phyloP scores from a whole-genome alignment of 192 early-diverging fungal genomes.

The Fimicolochytrium jonesii region DNA sequence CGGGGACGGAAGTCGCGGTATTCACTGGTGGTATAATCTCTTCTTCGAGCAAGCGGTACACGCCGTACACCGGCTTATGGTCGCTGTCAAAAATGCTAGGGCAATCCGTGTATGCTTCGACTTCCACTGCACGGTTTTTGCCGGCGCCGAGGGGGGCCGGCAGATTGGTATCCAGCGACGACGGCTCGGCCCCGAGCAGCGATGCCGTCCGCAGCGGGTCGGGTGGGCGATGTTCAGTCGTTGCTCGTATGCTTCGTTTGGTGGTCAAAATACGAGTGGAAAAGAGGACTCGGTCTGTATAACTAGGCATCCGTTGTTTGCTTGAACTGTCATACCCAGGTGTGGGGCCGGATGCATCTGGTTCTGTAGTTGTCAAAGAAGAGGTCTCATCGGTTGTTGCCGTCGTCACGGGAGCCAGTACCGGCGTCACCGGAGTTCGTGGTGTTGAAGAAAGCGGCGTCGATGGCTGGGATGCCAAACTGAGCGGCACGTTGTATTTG shows the following conservation, averaged over 20 bases:
- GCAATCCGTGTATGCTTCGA: slow-evolving; percentile 47
- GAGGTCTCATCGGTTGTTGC: background rate
- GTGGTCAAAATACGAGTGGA: too few relatives aligned
- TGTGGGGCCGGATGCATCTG: slow-evolving; percentile 33
- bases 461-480: background rate
- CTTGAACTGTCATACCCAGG: slow-evolving; percentile 37
- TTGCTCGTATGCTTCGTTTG: too few relatives aligned
- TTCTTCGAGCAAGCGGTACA: background rate
- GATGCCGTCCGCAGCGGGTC: too few relatives aligned
- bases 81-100: slow-evolving; percentile 66
- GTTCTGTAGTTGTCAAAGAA: too few relatives aligned
- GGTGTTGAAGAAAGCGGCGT: slow-evolving; percentile 44
- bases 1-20: too few relatives aligned
- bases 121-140: slow-evolving; percentile 31
- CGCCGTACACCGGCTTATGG: slow-evolving; percentile 77
- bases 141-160: slow-evolving; percentile 32
- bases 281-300: slow-evolving; percentile 89
- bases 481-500: slow-evolving; percentile 68
- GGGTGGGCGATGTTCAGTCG: too few relatives aligned
- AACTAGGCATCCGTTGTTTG: slow-evolving; percentile 82
- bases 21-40: too few relatives aligned
- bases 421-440: slow-evolving; percentile 49
- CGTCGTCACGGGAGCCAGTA: background rate
- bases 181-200: too few relatives aligned
- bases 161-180: too few relatives aligned